Conservation (phyloP, 805 yeast species). For the Kuraishia cidri region DNA sequence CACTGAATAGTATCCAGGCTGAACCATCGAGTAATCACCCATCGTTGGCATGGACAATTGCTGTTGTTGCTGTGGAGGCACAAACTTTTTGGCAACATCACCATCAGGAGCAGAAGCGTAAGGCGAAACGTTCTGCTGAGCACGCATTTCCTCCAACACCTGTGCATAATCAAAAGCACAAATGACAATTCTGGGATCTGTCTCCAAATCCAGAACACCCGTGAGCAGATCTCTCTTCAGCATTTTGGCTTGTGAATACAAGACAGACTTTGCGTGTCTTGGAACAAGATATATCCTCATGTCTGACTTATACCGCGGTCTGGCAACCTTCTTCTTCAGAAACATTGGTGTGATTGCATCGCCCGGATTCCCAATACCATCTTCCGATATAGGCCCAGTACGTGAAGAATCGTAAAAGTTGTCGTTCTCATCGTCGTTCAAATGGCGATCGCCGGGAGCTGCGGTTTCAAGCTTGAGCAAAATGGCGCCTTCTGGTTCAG, state of each 20-base stretch:
- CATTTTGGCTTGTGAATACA: conserved; percentile 41
- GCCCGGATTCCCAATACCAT: conserved; percentile 24
- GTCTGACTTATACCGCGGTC: conserved; percentile 54
- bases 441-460: conserved; percentile 37
- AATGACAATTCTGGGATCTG: conserved; percentile 13
- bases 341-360: conserved; percentile 39
- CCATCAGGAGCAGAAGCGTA: too few species aligned
- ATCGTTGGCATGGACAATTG: too few species aligned
- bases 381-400: conserved; percentile 11
- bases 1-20: too few species aligned
- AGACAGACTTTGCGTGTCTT: conserved; percentile 22
- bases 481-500: conserved; percentile 41
- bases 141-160: conserved; percentile 6
- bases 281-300: conserved; percentile 57
- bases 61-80: too few species aligned
- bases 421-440: conserved; percentile 38
- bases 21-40: too few species aligned
- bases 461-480: conserved; percentile 47
- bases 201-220: conserved; percentile 32
- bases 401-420: conserved; percentile 5
- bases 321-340: conserved; percentile 46
- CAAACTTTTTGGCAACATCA: too few species aligned
- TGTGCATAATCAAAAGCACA: conserved; percentile 19
- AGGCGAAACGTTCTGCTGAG: too few species aligned
- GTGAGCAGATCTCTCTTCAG: conserved; percentile 41